Conservation (phyloP, 1,284 basidiomycete genomes). For the Schizophyllum commune region DNA sequence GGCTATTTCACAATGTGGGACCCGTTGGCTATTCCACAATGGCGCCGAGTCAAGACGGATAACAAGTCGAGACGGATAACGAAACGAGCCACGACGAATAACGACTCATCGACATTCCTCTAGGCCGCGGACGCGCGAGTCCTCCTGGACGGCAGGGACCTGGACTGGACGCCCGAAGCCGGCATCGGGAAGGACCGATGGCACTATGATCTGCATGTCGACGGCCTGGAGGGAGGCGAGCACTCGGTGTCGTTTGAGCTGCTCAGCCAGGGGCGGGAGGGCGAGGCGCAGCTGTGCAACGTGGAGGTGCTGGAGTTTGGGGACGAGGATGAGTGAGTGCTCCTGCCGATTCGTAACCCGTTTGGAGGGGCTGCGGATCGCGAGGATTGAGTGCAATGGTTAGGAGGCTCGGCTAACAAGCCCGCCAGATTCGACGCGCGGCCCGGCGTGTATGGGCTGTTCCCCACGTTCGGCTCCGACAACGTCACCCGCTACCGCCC, state of each 20-base stretch:
- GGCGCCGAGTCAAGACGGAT: too few relatives aligned
- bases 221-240: slow-evolving; percentile 34
- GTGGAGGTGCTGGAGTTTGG: slow-evolving; percentile 76
- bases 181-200: slow-evolving; percentile 61
- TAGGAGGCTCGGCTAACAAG: background rate
- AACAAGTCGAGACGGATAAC: too few relatives aligned
- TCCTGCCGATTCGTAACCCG: too few relatives aligned
- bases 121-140: slow-evolving; percentile 42
- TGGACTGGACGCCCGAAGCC: slow-evolving; percentile 48
- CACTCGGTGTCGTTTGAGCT: slow-evolving; percentile 56
- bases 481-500: slow-evolving; percentile 65
- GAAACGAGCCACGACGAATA: too few relatives aligned
- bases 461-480: slow-evolving; percentile 62
- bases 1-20: too few relatives aligned
- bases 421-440: slow-evolving; percentile 53
- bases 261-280: slow-evolving; percentile 39
- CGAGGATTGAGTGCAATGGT: too few relatives aligned
- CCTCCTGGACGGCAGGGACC: slow-evolving; percentile 50
- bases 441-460: slow-evolving; percentile 61
- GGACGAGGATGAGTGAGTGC: slow-evolving; percentile 46
- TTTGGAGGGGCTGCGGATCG: too few relatives aligned
- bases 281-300: slow-evolving; percentile 66
- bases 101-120: too few relatives aligned
- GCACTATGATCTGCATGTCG: slow-evolving; percentile 56
- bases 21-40: too few relatives aligned